A percentile compares a stretch with the other conserved stretches of the same genome.
Conservation (phyloP, 2,329 filamentous ascomycete species). For the Trichoderma semiorbis region DNA sequence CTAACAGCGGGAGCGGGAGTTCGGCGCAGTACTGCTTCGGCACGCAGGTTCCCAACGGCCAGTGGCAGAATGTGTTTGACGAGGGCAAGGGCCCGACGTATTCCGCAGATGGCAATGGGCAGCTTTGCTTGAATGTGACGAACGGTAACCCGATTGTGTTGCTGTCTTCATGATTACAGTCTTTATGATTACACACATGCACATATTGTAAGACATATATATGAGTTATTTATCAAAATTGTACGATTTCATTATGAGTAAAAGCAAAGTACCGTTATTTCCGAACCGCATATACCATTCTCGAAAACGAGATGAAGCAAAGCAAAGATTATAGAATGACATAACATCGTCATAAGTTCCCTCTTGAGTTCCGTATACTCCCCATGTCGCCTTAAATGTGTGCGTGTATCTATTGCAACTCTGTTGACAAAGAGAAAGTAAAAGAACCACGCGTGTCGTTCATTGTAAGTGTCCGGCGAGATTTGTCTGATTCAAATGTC, state of each 20-base stretch:
- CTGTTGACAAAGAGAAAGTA: background rate
- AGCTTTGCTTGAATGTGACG: slow-evolving; percentile 39
- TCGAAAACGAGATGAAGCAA: background rate
- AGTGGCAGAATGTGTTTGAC: slow-evolving; percentile 39
- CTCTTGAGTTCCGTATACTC: background rate
- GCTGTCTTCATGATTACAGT: slow-evolving; percentile 1
- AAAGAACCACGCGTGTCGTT: background rate
- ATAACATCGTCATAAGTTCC: background rate
- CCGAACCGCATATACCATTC: background rate
- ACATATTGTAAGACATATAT: background rate
- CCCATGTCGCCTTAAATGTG: background rate
- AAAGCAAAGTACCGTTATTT: background rate
- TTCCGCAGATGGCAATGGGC: slow-evolving; percentile 38
- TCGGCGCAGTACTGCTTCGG: slow-evolving; percentile 42
- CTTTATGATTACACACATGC: background rate
- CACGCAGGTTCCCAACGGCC: slow-evolving; percentile 34
- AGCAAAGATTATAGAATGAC: background rate
- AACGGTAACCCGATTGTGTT: slow-evolving; percentile 44
- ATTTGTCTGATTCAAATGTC: background rate
- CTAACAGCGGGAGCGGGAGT: slow-evolving; percentile 39
- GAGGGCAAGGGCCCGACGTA: slow-evolving; percentile 32
- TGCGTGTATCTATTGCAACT: background rate
- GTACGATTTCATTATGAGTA: background rate
- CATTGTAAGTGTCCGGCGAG: background rate
- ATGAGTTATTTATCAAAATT: background rate